Conservation (phyloP, 768 basidiomycete species). For the Amanita fuliginea region DNA sequence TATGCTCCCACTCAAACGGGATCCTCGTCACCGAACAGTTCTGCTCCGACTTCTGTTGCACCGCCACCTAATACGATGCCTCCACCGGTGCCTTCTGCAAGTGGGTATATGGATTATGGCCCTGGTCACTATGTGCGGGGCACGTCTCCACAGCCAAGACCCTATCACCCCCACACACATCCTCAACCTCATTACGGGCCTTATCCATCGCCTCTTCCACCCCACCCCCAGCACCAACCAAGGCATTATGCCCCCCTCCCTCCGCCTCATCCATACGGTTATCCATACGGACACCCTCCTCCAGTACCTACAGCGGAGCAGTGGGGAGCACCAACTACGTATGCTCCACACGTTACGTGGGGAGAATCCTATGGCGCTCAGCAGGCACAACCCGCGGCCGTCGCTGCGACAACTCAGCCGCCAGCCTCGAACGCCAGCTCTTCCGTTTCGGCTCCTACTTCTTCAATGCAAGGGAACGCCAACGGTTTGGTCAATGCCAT, state of each 20-base stretch:
- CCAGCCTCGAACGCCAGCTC: slow-evolving; percentile 8
- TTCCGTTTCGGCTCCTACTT: slow-evolving; percentile 12
- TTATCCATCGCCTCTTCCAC: slow-evolving; percentile 7
- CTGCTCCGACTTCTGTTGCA: background rate
- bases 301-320: slow-evolving; percentile 7
- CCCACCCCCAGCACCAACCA: slow-evolving; percentile 9
- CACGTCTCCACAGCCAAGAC: slow-evolving; percentile 7
- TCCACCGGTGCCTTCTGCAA: slow-evolving; percentile 7
- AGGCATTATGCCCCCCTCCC: slow-evolving; percentile 14
- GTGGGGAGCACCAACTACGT: slow-evolving; percentile 2
- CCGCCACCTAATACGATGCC: slow-evolving; percentile 5
- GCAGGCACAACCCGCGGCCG: slow-evolving; percentile 9
- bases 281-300: slow-evolving; percentile 16
- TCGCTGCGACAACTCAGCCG: slow-evolving; percentile 9
- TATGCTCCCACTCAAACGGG: slow-evolving; percentile 8
- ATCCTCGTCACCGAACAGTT: background rate
- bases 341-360: slow-evolving; percentile 3
- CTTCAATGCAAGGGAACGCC: slow-evolving; percentile 11
- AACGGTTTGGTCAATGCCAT: slow-evolving; percentile 11
- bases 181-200: slow-evolving; percentile 8
- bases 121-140: background rate
- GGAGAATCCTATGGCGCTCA: slow-evolving; percentile 9
- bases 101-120: slow-evolving; percentile 1
- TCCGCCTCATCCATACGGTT: slow-evolving; percentile 14
- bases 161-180: slow-evolving; percentile 11